Evolutionary conservation across 257 asterid genomes (phyloP).

Genomic region (Solanum sparsipilum): DNA sequence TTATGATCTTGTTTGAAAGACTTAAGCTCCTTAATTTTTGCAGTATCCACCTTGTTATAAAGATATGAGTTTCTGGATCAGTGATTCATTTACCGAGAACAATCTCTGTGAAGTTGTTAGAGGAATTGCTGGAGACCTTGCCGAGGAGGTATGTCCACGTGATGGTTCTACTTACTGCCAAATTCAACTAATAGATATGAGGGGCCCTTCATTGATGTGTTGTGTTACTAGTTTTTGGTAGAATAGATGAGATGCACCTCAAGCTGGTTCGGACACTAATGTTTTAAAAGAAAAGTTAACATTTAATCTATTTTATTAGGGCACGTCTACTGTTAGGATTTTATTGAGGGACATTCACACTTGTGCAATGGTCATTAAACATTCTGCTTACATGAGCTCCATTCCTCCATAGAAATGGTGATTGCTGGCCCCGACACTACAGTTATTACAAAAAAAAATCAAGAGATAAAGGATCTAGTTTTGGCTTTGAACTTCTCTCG

Average conservation of each 20-base stretch:
- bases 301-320: background rate
- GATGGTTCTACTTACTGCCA: background rate
- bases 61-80: conserved; percentile 94
- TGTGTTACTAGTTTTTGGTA: background rate
- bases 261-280: background rate
- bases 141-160: conserved; percentile 57
- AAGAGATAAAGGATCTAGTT: background rate
- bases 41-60: conserved; percentile 93
- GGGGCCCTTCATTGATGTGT: background rate
- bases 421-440: background rate
- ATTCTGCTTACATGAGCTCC: background rate
- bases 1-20: background rate
- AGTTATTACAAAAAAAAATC: background rate
- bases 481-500: background rate
- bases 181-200: background rate
- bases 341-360: background rate
- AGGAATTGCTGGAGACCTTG: conserved; percentile 88
- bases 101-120: conserved; percentile 83
- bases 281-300: background rate
- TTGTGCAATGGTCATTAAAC: background rate
- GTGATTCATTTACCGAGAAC: conserved; percentile 73
- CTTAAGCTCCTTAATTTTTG: conserved; percentile 8
- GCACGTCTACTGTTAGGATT: background rate
- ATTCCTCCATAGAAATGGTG: background rate
- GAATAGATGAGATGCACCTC: background rate